Conservation (phyloP, 805 yeast genomes). For the Myxozyma monticola region DNA sequence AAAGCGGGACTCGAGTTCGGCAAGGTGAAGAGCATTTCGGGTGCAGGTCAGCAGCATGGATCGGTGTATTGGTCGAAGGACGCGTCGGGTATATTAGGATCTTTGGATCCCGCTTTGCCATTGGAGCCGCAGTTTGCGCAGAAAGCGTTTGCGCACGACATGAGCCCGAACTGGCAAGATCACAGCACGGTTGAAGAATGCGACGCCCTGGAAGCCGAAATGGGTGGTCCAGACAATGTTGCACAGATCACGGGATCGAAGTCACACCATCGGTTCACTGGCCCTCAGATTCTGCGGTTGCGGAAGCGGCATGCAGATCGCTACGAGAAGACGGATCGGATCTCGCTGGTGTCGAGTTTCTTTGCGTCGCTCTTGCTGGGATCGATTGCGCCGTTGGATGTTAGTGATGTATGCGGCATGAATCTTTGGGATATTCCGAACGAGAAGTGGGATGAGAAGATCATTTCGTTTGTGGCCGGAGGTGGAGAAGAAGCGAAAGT, state of each 20-base stretch:
- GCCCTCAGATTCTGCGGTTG: slow-evolving; percentile 82
- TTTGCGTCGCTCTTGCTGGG: slow-evolving; percentile 72
- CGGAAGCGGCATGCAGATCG: slow-evolving; percentile 51
- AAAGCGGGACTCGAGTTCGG: slow-evolving; percentile 53
- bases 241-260: slow-evolving; percentile 77
- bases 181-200: slow-evolving; percentile 79
- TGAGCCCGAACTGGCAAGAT: slow-evolving; percentile 94
- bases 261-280: slow-evolving; percentile 88
- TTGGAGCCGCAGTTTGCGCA: slow-evolving; percentile 50
- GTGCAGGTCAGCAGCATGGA: slow-evolving; percentile 93
- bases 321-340: slow-evolving; percentile 59
- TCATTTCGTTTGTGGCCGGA: slow-evolving; percentile 48
- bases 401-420: slow-evolving; percentile 92
- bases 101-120: slow-evolving; percentile 40
- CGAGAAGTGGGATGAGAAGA: slow-evolving; percentile 54
- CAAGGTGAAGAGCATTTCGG: slow-evolving; percentile 65
- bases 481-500: slow-evolving; percentile 35
- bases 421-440: slow-evolving; percentile 73
- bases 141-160: slow-evolving; percentile 58
- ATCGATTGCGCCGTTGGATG: slow-evolving; percentile 62
- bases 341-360: slow-evolving; percentile 77
- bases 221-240: slow-evolving; percentile 60
- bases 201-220: slow-evolving; percentile 55
- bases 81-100: slow-evolving; percentile 46
- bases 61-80: slow-evolving; percentile 72